phyloP scores from a whole-genome alignment of 305 asterid genomes.

The Galium porrigens region DNA sequence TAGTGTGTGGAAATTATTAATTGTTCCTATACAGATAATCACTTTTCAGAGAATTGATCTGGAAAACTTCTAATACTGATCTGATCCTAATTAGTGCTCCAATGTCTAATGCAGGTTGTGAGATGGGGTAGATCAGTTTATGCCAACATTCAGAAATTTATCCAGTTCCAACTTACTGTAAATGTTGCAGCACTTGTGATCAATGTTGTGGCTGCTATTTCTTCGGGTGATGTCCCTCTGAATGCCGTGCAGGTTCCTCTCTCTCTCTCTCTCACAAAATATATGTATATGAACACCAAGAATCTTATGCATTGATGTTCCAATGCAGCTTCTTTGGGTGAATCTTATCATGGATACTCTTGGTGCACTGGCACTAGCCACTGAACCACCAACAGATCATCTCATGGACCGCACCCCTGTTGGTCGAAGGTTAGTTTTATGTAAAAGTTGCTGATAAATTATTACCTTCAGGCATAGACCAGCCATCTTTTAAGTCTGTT shows the following conservation, averaged over 20 bases:
- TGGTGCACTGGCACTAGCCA: conserved; percentile 95
- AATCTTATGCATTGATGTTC: conserved; percentile 3
- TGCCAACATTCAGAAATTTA: conserved; percentile 86
- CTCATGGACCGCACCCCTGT: conserved; percentile 81
- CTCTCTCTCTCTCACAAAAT: neutral
- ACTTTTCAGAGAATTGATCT: neutral
- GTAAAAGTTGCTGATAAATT: neutral
- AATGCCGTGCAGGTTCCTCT: conserved; percentile 80
- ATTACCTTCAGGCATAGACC: neutral
- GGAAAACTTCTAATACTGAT: neutral
- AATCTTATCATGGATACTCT: conserved; percentile 95
- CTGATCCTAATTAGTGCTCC: conserved; percentile 7
- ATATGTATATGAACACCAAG: too few species aligned
- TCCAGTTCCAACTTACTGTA: conserved; percentile 90
- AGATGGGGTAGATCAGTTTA: conserved; percentile 97
- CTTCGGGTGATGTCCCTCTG: conserved; percentile 82
- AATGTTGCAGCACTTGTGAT: conserved; percentile 84
- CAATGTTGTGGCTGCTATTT: conserved; percentile 76
- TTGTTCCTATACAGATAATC: neutral
- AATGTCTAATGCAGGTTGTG: conserved; percentile 53
- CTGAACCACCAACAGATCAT: conserved; percentile 90
- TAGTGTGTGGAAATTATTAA: neutral
- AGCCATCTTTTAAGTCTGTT: neutral
- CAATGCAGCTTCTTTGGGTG: conserved; percentile 89
- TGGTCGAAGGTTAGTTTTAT: conserved; percentile 66